Conservation (phyloP, 305 asterid genomes). For the Fraxinus floribunda region DNA sequence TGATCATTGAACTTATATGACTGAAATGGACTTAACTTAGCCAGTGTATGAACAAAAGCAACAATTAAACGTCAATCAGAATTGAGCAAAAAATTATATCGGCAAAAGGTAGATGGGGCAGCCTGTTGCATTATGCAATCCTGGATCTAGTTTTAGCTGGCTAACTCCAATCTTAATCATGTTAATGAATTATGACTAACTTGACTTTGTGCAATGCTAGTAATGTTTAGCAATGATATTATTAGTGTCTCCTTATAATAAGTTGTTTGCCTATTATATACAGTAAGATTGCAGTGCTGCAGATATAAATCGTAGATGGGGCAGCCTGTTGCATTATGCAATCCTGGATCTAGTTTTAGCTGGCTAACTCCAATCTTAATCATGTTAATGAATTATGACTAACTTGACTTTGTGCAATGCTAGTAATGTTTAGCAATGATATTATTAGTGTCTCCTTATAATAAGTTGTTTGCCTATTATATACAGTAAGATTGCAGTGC, state of each 20-base stretch:
- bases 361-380: background rate
- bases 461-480: background rate
- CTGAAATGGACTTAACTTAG: background rate
- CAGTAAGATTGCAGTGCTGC: constrained; percentile 99
- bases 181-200: background rate
- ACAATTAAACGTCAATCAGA: background rate
- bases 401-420: constrained; percentile 3
- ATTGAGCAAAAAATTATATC: background rate
- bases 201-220: constrained; percentile 5
- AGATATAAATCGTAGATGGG: constrained; percentile 61
- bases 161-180: background rate
- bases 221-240: background rate
- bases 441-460: background rate
- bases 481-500: constrained; percentile 95
- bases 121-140: background rate
- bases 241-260: background rate
- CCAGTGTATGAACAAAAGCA: background rate
- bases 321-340: background rate
- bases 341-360: constrained; percentile 7
- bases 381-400: background rate
- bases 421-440: background rate
- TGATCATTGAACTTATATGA: background rate
- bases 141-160: constrained; percentile 7
- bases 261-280: constrained; percentile 1
- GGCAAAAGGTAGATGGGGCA: constrained; percentile 3